Percentiles rank a stretch among this genome's conserved stretches.
These are phyloP conservation scores for Aulographum hederae DNA, from an alignment of 2,329 filamentous ascomycete species.

Conservation along the genomic window DNA sequence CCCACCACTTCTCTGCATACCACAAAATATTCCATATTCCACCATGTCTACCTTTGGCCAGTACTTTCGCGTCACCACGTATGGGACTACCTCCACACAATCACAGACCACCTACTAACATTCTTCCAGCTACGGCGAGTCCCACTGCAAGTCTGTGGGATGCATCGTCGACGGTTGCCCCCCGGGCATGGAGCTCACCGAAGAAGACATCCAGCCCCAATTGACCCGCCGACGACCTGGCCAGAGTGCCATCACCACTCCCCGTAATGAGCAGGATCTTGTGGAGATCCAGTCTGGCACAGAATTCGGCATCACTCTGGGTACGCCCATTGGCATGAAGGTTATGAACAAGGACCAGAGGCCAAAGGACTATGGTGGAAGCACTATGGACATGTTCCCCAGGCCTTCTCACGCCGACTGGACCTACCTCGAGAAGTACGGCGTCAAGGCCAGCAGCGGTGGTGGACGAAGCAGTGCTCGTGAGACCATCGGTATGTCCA, in stretches of 20 bases:
- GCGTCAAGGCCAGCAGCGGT: conserved; percentile 76
- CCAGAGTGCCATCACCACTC: conserved; percentile 78
- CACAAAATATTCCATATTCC: too few relatives aligned
- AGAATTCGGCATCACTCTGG: conserved; percentile 75
- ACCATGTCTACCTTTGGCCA: conserved; percentile 76
- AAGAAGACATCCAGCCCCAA: conserved; percentile 82
- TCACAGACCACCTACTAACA: background rate
- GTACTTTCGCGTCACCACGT: conserved; percentile 70
- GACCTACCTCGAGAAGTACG: conserved; percentile 96
- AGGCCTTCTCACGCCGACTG: conserved; percentile 88
- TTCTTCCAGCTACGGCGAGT: conserved; percentile 51
- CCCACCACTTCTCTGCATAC: too few relatives aligned
- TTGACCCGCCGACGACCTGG: conserved; percentile 72
- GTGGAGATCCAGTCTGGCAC: conserved; percentile 88
- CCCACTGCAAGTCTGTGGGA: conserved; percentile 81
- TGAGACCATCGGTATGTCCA: conserved; percentile 61
- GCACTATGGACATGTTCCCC: conserved; percentile 82
- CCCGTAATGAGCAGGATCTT: conserved; percentile 77
- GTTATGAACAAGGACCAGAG: conserved; percentile 88
- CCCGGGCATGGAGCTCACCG: conserved; percentile 69
- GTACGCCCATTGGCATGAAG: conserved; percentile 74
- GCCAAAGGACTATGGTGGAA: conserved; percentile 75
- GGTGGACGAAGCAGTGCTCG: conserved; percentile 83
- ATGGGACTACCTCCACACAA: conserved; percentile 17
- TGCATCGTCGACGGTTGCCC: conserved; percentile 90